These are phyloP conservation scores for Schoenoplectus triqueter DNA, from an alignment of 202 grass and related monocot species.

Conservation along the genomic window DNA sequence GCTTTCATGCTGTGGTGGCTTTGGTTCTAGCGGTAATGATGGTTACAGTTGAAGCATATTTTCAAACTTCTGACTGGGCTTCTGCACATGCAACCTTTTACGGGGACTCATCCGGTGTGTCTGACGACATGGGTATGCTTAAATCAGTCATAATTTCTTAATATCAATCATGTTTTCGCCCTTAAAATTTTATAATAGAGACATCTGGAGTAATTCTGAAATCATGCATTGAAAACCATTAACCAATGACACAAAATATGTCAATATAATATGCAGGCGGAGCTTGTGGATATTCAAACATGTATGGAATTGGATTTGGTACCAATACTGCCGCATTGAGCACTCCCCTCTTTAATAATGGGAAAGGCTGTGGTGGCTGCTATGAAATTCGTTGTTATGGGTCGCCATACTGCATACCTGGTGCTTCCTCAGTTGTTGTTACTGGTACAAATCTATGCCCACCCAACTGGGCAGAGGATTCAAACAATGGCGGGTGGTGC, in stretches of 20 bases:
- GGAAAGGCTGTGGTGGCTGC: conserved; percentile 29
- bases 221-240: not conserved
- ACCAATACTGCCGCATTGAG: conserved; percentile 41
- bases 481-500: conserved; percentile 53
- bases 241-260: not conserved
- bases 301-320: conserved; percentile 20
- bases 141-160: not conserved
- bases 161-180: not conserved
- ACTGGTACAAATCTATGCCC: conserved; percentile 56
- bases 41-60: not conserved
- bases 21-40: not conserved
- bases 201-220: not conserved
- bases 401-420: conserved; percentile 31
- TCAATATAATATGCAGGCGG: conserved; percentile 29
- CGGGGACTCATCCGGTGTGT: conserved; percentile 46
- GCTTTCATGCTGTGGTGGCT: not conserved
- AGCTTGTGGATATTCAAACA: conserved; percentile 41
- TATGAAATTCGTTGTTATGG: conserved; percentile 48
- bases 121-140: conserved; percentile 54
- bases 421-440: conserved; percentile 32
- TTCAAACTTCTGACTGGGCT: conserved; percentile 39
- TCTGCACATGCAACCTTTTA: conserved; percentile 59
- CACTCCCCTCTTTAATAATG: conserved; percentile 35
- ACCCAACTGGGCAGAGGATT: conserved; percentile 43
- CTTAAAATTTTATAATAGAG: not conserved